Evolutionary conservation across 768 basidiomycete genomes (phyloP), one percentile per base, ranked within the genome.

Genomic region (Boletus rubescentipes): DNA sequence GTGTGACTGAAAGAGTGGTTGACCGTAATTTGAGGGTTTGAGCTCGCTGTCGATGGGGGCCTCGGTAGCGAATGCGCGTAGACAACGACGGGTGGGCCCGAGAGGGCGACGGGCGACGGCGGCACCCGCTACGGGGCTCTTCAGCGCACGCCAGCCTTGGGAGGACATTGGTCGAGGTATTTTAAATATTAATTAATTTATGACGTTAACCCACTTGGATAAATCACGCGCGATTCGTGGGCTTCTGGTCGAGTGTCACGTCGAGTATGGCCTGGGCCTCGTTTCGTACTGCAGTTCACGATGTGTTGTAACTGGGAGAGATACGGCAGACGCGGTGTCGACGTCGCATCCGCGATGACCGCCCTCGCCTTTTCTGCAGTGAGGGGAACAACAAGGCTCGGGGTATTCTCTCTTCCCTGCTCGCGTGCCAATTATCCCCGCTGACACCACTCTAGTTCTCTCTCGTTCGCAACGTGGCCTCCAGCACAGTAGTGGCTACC

Each of bases 11-110:
- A 77, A 79, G 11, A 87, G 75, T 0, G 94, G 92, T 67, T 96
- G 94, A 1, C 93, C 93, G 61, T 83, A 89, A 31, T 72, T 70
- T 8, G 91, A 85, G 3, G 92, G 92, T 70, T 93, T 94, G 40
- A 56, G 62, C 29, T 68, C 62, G 36, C 57, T 42, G 44, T 66
- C 64, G 37, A 66, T 12, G 38, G 16, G 21, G 9, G 58, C 67
- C 29, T 63, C 71, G 12, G 76, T 73, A n/a, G 75, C 74, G 59
- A 74, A 71, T 18, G 63, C 41, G 35, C 67, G 63, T 36, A 58
- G 46, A 35, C 55, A 47, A 16, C 35, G 18, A 35, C 44, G 53
- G 3, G 49, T 14, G 29, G 30, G 37, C 23, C 21, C 34, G 12
- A 30, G 45, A 10, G 26, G 20, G 12, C 42, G 52, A n/a, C 36